phyloP scores from a whole-genome alignment of 108 stramenopile genomes.

The Skeletonema grethae region DNA sequence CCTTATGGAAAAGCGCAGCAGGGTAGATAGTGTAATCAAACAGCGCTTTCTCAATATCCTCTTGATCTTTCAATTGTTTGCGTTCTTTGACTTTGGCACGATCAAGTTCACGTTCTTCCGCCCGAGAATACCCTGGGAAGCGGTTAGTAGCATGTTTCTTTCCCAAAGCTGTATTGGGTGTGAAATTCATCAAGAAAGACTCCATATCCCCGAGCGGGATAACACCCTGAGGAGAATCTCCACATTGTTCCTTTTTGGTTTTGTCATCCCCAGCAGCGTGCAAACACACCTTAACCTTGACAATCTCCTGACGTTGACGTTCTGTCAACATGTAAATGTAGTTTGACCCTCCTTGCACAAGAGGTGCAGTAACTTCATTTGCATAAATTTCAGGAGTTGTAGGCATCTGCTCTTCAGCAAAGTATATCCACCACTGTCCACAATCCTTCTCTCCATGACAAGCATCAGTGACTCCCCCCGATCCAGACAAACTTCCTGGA shows the following conservation, averaged over 20 bases:
- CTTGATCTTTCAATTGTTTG: slow-evolving; percentile 87
- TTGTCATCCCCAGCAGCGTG: slow-evolving; percentile 45
- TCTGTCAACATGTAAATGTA: slow-evolving; percentile 88
- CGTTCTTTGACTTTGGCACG: slow-evolving; percentile 76
- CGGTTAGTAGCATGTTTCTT: slow-evolving; percentile 79
- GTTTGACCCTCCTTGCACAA: slow-evolving; percentile 85
- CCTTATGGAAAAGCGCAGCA: slow-evolving; percentile 85
- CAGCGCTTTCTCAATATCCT: slow-evolving; percentile 87
- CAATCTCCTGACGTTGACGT: slow-evolving; percentile 75
- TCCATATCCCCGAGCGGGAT: slow-evolving; percentile 85
- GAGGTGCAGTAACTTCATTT: slow-evolving; percentile 72
- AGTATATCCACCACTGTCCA: slow-evolving; percentile 92
- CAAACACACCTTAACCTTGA: slow-evolving; percentile 67
- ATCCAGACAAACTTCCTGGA: slow-evolving; percentile 69
- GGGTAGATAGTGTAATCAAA: slow-evolving; percentile 91
- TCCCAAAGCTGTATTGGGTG: slow-evolving; percentile 86
- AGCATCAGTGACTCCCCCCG: slow-evolving; percentile 70
- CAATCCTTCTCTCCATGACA: slow-evolving; percentile 67
- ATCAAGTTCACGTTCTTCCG: slow-evolving; percentile 69
- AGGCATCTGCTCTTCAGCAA: slow-evolving; percentile 88
- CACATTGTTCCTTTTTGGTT: slow-evolving; percentile 50
- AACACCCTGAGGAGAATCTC: slow-evolving; percentile 73
- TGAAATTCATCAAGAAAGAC: slow-evolving; percentile 84
- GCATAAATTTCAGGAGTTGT: slow-evolving; percentile 83
- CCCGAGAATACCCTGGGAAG: slow-evolving; percentile 77